Base-by-base conservation (phyloP, 257 asterid genomes). In the Gentiana dahurica region DNA sequence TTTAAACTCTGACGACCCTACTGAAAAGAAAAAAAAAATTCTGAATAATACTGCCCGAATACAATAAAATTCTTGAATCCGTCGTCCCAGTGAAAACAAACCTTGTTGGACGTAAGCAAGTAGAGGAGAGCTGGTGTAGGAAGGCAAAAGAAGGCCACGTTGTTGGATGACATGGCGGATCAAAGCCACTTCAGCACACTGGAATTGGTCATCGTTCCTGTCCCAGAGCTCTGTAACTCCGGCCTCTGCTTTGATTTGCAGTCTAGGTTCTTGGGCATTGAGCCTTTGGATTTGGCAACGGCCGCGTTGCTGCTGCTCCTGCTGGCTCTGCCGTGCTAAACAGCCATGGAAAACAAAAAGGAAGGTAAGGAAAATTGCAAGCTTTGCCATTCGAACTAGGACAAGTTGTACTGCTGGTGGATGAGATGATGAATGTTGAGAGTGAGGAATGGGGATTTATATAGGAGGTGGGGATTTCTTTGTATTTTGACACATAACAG, bases 201-300 rank as follows among this genome's bases (percentile, higher is more conserved):
- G 79, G 81, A 79, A 78, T 10, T 84, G 89, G 0, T 71, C 62
- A 50, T 46, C 46, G 43, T 68, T 68, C 59, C 67, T 61, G 7
- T 84, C 84, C 85, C 85, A 84, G 62, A 71, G 66, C 65, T 84
- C 89, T 0, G 83, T 61, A 0, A 15, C 43, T 5, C 95, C 94
- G 50, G 77, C 95, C 45, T 87, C 91, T 0, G 94, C 75, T 33
- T 69, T 57, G 15, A 76, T 41, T 12, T 63, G 57, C 3, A 33
- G 55, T 0, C 77, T 37, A 2, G 94, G 83, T 54, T 81, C 74
- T 12, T 36, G 78, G 1, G 82, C 70, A 37, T 71, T 69, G 76
- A 87, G 65, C 13, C 70, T 59, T 1, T 41, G 49, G 77, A 87
- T 49, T 35, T 59, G 75, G 69, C 95, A 87, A 62, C 67, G 58